Evolutionary conservation across 2,329 filamentous ascomycete species (phyloP).

Genomic region (Cadophora sp.): DNA sequence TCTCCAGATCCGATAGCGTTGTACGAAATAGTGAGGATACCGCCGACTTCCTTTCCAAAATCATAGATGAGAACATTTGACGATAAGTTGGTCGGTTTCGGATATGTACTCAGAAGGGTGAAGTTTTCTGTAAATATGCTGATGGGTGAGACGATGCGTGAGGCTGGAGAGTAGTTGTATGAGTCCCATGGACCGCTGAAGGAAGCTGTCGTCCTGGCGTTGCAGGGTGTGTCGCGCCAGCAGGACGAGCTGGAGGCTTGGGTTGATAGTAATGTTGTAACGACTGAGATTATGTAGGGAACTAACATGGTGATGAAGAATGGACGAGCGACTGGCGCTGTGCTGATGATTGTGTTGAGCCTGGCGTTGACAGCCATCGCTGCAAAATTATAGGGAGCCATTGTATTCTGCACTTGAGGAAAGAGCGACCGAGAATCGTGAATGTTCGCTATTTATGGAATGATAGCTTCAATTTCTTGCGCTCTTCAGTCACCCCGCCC

Average conservation of each 20-base stretch:
- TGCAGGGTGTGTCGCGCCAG: conserved; percentile 61
- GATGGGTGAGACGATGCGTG: conserved; percentile 56
- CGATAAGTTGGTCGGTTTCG: conserved; percentile 19
- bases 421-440: no score
- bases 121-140: conserved; percentile 50
- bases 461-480: no score
- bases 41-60: conserved; percentile 65
- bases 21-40: conserved; percentile 60
- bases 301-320: conserved; percentile 6
- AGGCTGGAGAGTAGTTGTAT: conserved; percentile 61
- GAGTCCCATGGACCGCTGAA: conserved; percentile 64
- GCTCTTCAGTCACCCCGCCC: neutral
- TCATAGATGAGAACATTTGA: conserved; percentile 61
- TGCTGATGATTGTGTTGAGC: neutral
- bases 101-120: conserved; percentile 39
- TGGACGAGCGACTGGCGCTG: neutral
- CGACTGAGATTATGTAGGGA: conserved; percentile 1
- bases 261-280: conserved; percentile 7
- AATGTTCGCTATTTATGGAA: no score
- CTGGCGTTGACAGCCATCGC: neutral
- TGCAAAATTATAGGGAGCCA: neutral
- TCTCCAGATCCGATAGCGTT: conserved; percentile 49
- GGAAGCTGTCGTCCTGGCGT: conserved; percentile 51
- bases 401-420: neutral
- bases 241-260: conserved; percentile 45